Conservation (phyloP, 1,284 basidiomycete genomes). For the Prillingera fragicola region DNA sequence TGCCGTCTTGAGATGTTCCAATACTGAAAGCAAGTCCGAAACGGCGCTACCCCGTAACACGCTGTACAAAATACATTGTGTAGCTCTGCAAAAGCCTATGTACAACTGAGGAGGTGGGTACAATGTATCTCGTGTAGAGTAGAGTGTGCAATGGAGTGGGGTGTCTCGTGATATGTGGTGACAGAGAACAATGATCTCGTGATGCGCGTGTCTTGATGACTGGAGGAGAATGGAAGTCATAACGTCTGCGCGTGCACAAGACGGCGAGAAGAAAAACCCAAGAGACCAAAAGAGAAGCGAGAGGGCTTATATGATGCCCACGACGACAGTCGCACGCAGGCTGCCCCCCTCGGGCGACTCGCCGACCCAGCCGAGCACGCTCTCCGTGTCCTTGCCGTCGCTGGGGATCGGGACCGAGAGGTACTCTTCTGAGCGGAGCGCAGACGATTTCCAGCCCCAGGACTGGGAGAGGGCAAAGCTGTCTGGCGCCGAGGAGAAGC, state of each 20-base stretch:
- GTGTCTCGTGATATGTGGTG: too few relatives aligned
- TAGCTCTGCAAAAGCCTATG: too few relatives aligned
- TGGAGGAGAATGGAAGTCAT: too few relatives aligned
- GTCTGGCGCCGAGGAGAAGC: slow-evolving; percentile 76
- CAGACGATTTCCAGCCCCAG: slow-evolving; percentile 53
- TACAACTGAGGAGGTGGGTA: too few relatives aligned
- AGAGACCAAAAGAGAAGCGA: background rate
- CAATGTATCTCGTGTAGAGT: too few relatives aligned
- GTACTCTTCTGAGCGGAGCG: slow-evolving; percentile 46
- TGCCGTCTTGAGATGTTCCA: too few relatives aligned
- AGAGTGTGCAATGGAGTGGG: too few relatives aligned
- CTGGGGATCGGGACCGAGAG: slow-evolving; percentile 23
- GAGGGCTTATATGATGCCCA: slow-evolving; percentile 59
- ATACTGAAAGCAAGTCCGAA: too few relatives aligned
- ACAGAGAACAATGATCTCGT: too few relatives aligned
- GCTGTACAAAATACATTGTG: too few relatives aligned
- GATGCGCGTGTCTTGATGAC: too few relatives aligned
- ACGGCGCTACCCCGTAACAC: too few relatives aligned
- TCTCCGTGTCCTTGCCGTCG: slow-evolving; percentile 56
- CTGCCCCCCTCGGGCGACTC: slow-evolving; percentile 54
- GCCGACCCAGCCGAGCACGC: slow-evolving; percentile 49
- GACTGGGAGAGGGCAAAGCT: slow-evolving; percentile 62
- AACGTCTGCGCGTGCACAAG: background rate
- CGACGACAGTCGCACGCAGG: slow-evolving; percentile 65
- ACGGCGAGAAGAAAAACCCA: background rate